Evolutionary conservation across 306 rosid species (phyloP), one percentile per base, ranked within the genome.

Genomic region (Inga laurina): DNA sequence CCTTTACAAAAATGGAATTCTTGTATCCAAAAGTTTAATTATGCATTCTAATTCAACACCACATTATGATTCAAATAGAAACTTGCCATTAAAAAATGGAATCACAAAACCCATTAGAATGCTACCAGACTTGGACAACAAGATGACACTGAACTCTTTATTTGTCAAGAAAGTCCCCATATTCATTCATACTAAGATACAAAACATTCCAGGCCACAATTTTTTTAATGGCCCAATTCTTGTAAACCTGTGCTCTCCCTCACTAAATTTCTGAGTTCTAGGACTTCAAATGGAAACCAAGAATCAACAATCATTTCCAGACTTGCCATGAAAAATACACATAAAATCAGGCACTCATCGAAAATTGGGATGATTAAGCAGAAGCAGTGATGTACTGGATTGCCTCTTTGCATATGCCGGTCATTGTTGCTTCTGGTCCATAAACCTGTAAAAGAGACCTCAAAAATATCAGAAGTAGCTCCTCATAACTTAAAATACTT

Each of bases 391-490:
- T 96, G 91, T 86, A 96, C 84, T 93, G 97, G 75, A 96, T 96
- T 87, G 99, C 99, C 82, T 92, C 85, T 84, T 93, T 93, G 97
- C 99, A 96, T 71, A 96, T 93, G 10, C 99, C 99, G 22, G 99
- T 96, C 99, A 96, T 96, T 57, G 99, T 96, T 74, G 92, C 98
- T 88, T 96, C 99, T 24, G 99, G 99, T 62, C 99, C 99, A 82
- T 96, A 96, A 81, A 96, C 97, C 99, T 96, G 87, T 9, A 72
- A 4, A 80, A 86, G 52, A 80, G 39, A 83, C 75, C 61, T 51
- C 77, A 65, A 82, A 11, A 34, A 54, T 59, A 83, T 79, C 76
- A 84, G 52, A 76, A 10, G 72, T 57, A 14, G 45, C 44, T 62
- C 59, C 64, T 68, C 56, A 57, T 39, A 77, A 69, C 68, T 18